Percentiles rank a stretch among this genome's conserved stretches.
These are phyloP conservation scores for Globisporangium ultimum DNA, from an alignment of 352 stramenopile genomes.

Conservation along the genomic window DNA sequence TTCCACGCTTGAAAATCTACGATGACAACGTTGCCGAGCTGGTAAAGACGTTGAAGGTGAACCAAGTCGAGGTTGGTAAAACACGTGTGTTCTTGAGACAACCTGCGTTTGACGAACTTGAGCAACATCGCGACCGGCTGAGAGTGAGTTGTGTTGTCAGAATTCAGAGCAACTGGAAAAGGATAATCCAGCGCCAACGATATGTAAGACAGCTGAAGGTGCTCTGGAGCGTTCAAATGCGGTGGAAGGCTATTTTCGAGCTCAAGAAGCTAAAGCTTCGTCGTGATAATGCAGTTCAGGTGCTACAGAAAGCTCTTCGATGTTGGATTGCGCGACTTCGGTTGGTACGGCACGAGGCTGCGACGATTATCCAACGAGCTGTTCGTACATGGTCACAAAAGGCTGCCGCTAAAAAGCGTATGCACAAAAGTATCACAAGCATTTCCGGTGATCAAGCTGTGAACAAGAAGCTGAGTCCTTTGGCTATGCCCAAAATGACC, in stretches of 20 bases:
- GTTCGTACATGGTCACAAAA: slow-evolving; percentile 25
- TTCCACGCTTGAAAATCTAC: background rate
- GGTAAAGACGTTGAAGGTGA: slow-evolving; percentile 29
- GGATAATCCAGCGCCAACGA: slow-evolving; percentile 19
- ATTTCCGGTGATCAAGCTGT: background rate
- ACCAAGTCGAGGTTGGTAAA: slow-evolving; percentile 56
- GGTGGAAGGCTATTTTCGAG: slow-evolving; percentile 53
- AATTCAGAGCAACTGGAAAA: slow-evolving; percentile 57
- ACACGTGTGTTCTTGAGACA: slow-evolving; percentile 73
- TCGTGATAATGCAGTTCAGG: slow-evolving; percentile 26
- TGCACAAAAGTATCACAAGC: background rate
- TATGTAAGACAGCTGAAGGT: slow-evolving; percentile 35
- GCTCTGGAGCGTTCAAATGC: slow-evolving; percentile 42
- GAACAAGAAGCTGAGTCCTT: slow-evolving; percentile 3
- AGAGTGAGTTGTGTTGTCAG: slow-evolving; percentile 24
- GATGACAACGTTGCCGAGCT: slow-evolving; percentile 25
- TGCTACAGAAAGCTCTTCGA: slow-evolving; percentile 34
- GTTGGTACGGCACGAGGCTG: slow-evolving; percentile 18
- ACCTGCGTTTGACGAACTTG: slow-evolving; percentile 54
- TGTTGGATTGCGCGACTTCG: slow-evolving; percentile 26
- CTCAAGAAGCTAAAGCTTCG: slow-evolving; percentile 29
- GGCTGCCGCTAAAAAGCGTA: background rate
- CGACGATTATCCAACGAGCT: slow-evolving; percentile 28
- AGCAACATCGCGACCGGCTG: slow-evolving; percentile 38
- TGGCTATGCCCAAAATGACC: background rate